Base-by-base conservation (phyloP, 2,329 filamentous ascomycete genomes). In the Trichoderma endophyticum region DNA sequence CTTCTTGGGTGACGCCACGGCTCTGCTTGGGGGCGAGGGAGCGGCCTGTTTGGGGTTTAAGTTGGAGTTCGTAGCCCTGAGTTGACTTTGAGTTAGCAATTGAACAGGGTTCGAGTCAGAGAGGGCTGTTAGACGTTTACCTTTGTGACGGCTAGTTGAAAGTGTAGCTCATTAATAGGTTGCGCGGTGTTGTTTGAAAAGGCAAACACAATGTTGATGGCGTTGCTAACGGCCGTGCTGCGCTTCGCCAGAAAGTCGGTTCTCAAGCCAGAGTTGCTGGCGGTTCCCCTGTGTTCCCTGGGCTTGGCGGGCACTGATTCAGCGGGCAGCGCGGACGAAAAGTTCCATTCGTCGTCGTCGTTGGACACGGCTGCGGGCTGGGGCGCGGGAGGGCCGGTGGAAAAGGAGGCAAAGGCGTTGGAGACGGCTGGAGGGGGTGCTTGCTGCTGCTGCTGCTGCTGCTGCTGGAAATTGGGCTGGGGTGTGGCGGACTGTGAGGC, bases 121-220 rank as follows among this genome's bases (percentile, higher is more conserved):
- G 21, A 21, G 15, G n/a, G 9, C 34, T 30, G n/a, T 7, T 14
- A 4, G 21, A 60, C 65, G 24, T 9, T n/a, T 63, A 97, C 95
- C 89, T 95, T 98, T 73, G 95, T 96, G 34, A 98, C 95, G 3
- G 96, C 96, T 51, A 97, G 87, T 81, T 97, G 93, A 78, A 98
- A 97, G 72, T 95, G 94, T 34, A 99, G 84, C 74, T 97, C 92
- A 3, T 88, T 87, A 26, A 99, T 87, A 0, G 89, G 87, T 77
- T 92, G 87, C 2, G 87, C 82, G 1, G 91, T 92, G 73, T 89
- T 92, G 80, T 97, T 99, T 21, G 93, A 94, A 80, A 98, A 97
- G n/a, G 88, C 86, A 74, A 94, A 93, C 4, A 90, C 83, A 61
- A 98, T 88, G 34, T 88, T 86, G 59, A 98, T 89, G 3, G 89